A percentile compares a stretch with the other conserved stretches of the same genome.
These are phyloP conservation scores for Plasmodium fragile DNA, from an alignment of 169 alveolate species.

Conservation along the genomic window DNA sequence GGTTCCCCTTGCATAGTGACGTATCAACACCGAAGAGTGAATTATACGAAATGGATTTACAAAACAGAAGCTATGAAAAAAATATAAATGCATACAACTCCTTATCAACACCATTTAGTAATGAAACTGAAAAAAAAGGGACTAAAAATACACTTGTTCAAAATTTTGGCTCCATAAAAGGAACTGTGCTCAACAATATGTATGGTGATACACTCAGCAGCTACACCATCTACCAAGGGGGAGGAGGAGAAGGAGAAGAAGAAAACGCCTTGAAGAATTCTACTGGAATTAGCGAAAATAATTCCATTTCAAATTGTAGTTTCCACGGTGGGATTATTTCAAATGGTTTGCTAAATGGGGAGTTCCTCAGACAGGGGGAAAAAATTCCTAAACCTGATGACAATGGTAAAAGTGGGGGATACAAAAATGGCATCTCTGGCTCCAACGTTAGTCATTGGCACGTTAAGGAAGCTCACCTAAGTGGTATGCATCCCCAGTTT, in stretches of 20 bases:
- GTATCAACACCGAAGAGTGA: slow-evolving; percentile 4
- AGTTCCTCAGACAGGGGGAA: background rate
- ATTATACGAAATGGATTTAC: background rate
- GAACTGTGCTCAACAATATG: background rate
- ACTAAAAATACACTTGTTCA: background rate
- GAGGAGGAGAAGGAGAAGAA: background rate
- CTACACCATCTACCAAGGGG: background rate
- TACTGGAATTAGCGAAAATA: slow-evolving; percentile 8
- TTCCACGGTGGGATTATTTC: slow-evolving; percentile 7
- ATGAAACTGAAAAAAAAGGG: background rate
- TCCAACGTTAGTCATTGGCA: background rate
- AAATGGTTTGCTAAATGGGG: slow-evolving; percentile 7
- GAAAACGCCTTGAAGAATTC: background rate
- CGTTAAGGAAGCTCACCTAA: background rate
- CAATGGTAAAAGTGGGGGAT: background rate
- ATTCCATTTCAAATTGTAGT: background rate
- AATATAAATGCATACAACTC: background rate
- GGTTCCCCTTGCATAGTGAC: background rate
- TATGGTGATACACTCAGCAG: background rate
- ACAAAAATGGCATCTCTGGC: background rate
- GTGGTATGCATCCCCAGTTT: background rate
- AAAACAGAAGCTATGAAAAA: background rate
- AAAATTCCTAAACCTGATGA: background rate
- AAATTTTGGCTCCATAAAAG: background rate
- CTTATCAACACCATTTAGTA: background rate